Base-by-base conservation (phyloP, 78 protist genomes). In the Pelomyxa schiedti region DNA sequence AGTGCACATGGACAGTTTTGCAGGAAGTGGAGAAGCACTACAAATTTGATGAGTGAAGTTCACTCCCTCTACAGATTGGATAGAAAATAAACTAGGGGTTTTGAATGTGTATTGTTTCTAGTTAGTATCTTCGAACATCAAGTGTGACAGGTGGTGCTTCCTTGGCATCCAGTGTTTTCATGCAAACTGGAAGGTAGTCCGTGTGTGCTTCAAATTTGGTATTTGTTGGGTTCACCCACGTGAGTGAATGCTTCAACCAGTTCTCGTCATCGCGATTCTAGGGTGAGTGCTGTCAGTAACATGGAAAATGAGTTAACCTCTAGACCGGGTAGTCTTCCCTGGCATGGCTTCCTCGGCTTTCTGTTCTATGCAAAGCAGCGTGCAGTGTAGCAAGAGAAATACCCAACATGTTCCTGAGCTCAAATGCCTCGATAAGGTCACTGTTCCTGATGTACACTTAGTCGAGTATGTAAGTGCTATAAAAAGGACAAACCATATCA, bases 301-400 rank as follows among this genome's bases (percentile, higher is more conserved):
- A n/a, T n/a, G n/a, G n/a, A n/a, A n/a, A n/a, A n/a, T n/a, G n/a
- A n/a, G n/a, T n/a, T n/a, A n/a, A 22, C 9, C 69, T 24, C 16
- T 72, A 16, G 39, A 42, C 80, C 9, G 80, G 64, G 91, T 63
- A 97, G 84, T 97, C 99, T 64, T 97, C 99, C 39, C 99, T 89
- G 6, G 99, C 97, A 71, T 97, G 99, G 8, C 98, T 98, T 22
- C 99, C 99, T 35, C 99, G 97, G 30, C 86, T 69, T 87, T 97
- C 99, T 77, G 87, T 93, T 47, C 99, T 90, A n/a, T 86, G 89
- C 81, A 87, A 88, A 30, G 98, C 99, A 1, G 87, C 36, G 78
- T 81, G 66, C 88, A 95, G 86, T 63, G 98, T 96, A 67, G 85
- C 82, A 9, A 75, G 75, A 72, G 96, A 97, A 74, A 83, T 80